Evolutionary conservation across 2,329 filamentous ascomycete genomes (phyloP).

Genomic region (Alternaria sp.): DNA sequence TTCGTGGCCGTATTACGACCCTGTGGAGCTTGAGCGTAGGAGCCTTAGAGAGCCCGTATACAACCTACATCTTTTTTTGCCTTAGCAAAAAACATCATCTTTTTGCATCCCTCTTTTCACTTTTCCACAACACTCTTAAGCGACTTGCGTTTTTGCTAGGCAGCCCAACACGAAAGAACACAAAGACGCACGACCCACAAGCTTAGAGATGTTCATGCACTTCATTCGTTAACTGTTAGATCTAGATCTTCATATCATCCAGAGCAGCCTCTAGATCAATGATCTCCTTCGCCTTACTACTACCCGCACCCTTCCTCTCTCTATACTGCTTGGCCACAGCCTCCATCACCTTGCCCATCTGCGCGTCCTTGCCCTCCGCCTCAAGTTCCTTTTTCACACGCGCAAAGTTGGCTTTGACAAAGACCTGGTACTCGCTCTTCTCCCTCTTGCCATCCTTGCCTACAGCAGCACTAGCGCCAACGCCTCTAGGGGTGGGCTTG

Average conservation of each 20-base stretch:
- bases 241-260: constrained; percentile 32
- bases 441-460: constrained; percentile 25
- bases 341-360: constrained; percentile 70
- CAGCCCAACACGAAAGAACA: too few species aligned
- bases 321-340: constrained; percentile 69
- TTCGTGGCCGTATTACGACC: too few species aligned
- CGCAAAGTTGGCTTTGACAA: constrained; percentile 72
- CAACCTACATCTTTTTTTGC: too few species aligned
- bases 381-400: constrained; percentile 48
- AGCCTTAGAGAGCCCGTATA: too few species aligned
- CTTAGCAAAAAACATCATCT: too few species aligned
- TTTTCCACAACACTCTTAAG: background rate
- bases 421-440: constrained; percentile 61
- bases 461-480: background rate
- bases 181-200: background rate
- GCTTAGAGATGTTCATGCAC: background rate
- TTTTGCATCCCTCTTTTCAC: too few species aligned
- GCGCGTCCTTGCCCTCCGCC: constrained; percentile 59
- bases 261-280: constrained; percentile 27
- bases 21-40: too few species aligned
- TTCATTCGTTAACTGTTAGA: background rate
- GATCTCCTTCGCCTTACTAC: constrained; percentile 10
- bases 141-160: too few species aligned
- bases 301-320: constrained; percentile 50
- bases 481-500: constrained; percentile 72